Conservation (phyloP, 257 asterid genomes). For the Anisodus acutangulus region DNA sequence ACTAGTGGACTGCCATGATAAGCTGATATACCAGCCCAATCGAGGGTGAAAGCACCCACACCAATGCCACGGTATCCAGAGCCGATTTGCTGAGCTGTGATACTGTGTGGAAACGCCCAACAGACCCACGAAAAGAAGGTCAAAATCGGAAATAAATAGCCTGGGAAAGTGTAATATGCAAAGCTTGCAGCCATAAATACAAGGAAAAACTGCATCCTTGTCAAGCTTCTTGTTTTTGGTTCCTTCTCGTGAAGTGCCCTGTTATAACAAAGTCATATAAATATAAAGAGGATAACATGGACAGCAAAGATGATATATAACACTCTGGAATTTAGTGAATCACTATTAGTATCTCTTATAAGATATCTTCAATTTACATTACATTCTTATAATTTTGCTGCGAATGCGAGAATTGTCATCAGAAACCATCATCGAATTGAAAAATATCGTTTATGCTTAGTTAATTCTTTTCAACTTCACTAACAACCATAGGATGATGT, state of each 20-base stretch:
- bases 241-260: conserved; percentile 99
- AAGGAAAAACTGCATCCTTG: conserved; percentile 90
- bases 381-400: conserved; percentile 32
- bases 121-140: conserved; percentile 99
- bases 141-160: conserved; percentile 81
- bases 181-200: conserved; percentile 73
- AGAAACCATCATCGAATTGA: conserved; percentile 33
- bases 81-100: conserved; percentile 96
- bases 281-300: neutral
- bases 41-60: conserved; percentile 96
- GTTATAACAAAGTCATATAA: conserved; percentile 25
- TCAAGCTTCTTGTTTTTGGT: conserved; percentile 61
- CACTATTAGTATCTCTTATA: neutral
- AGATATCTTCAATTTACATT: neutral
- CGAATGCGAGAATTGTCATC: conserved; percentile 32
- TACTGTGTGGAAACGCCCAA: conserved; percentile 90
- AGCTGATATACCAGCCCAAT: conserved; percentile 99
- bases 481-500: neutral
- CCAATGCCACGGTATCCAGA: conserved; percentile 97
- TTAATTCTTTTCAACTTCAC: neutral
- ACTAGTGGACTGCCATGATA: conserved; percentile 98
- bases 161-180: conserved; percentile 80
- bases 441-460: conserved; percentile 1
- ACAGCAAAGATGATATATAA: neutral
- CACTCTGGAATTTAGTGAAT: neutral